Evolutionary conservation across 176 grass and related monocot genomes (phyloP), one percentile per base, ranked within the genome.

Genomic region (Bonia amplexicaulis): DNA sequence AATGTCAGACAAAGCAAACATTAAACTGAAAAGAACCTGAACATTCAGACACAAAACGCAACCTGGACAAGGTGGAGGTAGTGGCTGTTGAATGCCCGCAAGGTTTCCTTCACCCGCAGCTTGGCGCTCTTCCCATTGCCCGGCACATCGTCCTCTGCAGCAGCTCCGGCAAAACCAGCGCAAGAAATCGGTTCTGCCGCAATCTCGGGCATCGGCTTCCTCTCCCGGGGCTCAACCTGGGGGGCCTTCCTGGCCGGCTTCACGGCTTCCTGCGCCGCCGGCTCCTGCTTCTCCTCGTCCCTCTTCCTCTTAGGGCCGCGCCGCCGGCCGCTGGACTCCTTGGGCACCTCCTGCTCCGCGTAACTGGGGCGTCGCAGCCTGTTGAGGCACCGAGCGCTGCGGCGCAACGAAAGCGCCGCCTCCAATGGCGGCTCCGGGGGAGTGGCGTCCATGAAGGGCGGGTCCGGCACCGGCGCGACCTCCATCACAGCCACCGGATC

Each of bases 61-160:
- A 95, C 95, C 93, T 95, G 91, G 10, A 98, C 85, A 74, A 91
- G 86, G 22, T 95, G 91, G 7, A 98, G 87, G 61, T 98, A 98
- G 40, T 95, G 87, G 31, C 88, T 92, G 48, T 79, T 93, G 71
- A 95, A 98, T 16, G 87, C 93, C 73, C 91, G 80, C 8, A 98
- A 25, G 0, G 93, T 91, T 77, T 98, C 82, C 83, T 89, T 96
- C 80, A 91, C 86, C 68, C 84, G 77, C 54, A 90, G 67, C 76
- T 91, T 81, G 12, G 82, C 80, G 57, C 89, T 98, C 81, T 93
- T 97, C 17, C 84, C 73, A 6, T 22, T 81, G 17, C 45, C 77
- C 27, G 5, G 16, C 11, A 37, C 78, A 64, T 81, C 75, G 8
- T 85, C 82, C 33, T 87, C 87, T 3, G 20, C 52, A 15, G 22